A percentile compares a stretch with the other conserved stretches of the same genome.
Evolutionary conservation across 352 stramenopile species (phyloP).

Genomic region (Phytopythium chamaehyphon): DNA sequence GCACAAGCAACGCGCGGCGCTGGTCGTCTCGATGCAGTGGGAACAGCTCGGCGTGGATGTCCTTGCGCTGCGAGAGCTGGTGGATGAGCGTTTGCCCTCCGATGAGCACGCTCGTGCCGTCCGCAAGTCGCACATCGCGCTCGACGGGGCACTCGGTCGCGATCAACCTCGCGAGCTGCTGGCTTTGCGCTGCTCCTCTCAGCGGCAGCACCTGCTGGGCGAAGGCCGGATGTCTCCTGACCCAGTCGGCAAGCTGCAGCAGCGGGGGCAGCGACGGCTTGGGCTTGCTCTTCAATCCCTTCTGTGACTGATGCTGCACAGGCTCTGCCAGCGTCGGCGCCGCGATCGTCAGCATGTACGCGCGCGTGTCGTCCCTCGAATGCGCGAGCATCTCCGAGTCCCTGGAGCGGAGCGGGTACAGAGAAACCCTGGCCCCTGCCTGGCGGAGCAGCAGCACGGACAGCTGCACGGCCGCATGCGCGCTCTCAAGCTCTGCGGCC

Average conservation of each 20-base stretch:
- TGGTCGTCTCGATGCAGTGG: constrained; percentile 57
- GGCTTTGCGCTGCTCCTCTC: constrained; percentile 39
- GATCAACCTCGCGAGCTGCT: constrained; percentile 53
- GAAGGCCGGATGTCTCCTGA: constrained; percentile 43
- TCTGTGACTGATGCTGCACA: constrained; percentile 6
- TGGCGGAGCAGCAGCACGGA: constrained; percentile 29
- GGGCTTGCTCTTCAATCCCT: constrained; percentile 5
- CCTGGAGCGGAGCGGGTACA: constrained; percentile 34
- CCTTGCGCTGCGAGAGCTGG: constrained; percentile 23
- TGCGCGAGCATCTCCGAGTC: constrained; percentile 19
- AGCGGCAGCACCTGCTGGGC: constrained; percentile 38
- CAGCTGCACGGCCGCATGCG: constrained; percentile 34
- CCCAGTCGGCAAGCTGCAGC: constrained; percentile 30
- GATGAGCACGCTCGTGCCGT: constrained; percentile 26
- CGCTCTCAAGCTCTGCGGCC: constrained; percentile 14
- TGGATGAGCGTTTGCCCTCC: constrained; percentile 36
- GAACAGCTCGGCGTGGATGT: constrained; percentile 31
- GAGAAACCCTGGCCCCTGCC: constrained; percentile 32
- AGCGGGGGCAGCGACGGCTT: constrained; percentile 3
- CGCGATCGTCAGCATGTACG: constrained; percentile 42
- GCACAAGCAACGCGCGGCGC: constrained; percentile 31
- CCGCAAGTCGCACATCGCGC: constrained; percentile 28
- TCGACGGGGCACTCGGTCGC: constrained; percentile 35
- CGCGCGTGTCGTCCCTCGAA: constrained; percentile 25
- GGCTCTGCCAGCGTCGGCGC: constrained; percentile 19